Base-by-base conservation (phyloP, 106 monocot species). In the Dioscorea zingiberensis region DNA sequence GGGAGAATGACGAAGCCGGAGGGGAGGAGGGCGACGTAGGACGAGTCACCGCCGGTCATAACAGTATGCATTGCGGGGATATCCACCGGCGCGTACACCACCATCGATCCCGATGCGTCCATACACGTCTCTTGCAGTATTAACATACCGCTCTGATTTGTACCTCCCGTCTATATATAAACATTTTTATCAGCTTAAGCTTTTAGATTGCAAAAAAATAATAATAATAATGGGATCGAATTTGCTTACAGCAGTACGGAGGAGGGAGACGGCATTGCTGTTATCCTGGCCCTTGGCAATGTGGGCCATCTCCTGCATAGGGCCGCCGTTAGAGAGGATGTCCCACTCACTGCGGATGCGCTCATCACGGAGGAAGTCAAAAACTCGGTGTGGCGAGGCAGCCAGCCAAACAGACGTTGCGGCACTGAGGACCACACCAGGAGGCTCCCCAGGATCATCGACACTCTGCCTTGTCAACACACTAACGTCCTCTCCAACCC, bases 231-330 rank as follows among this genome's bases (percentile, higher is more conserved):
- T 3, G 63, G 21, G 1, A 48, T 23, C 17, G 3, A 18, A 18
- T 25, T 32, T n/a, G n/a, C 87, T 74, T 68, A 86, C 89, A 58
- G 69, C 81, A 44, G 87, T 85, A 8, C 87, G 75, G 55, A 95
- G 90, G 27, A 94, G 80, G 21, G 85, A 83, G 61, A 95, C 90
- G 17, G 87, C 78, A 55, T 95, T 95, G 78, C 94, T 90, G 25
- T 76, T 74, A 15, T 87, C 71, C 55, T 83, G 87, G 15, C 94
- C 94, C 69, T 95, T 95, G 55, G 94, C 76, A 30, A 95, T 91
- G 69, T 87, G 87, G 10, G 90, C 83, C 85, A 95, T 83, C 83
- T 91, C 87, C 71, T 87, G 91, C 90, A 95, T 95, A 8, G 94
- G 90, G 2, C 76, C 90, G 44, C 94, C 94, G 51, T 95, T 91